These are phyloP conservation scores for Botrytis galanthina DNA, from an alignment of 2,329 filamentous ascomycete genomes.

Conservation along the genomic window DNA sequence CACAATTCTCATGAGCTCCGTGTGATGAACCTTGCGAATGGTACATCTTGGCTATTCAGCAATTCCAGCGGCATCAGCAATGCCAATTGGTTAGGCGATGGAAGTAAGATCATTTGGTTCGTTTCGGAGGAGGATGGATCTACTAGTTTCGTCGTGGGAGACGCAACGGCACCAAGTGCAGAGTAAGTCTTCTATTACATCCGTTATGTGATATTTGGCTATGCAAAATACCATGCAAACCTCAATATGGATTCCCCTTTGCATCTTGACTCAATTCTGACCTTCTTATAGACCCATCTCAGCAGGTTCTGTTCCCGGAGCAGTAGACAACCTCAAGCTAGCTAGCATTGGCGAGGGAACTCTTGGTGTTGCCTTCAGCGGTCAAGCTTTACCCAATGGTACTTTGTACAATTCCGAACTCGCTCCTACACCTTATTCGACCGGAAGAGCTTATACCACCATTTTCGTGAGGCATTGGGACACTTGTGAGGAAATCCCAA, in stretches of 20 bases:
- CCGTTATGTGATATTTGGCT: background rate
- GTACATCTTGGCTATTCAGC: constrained; percentile 27
- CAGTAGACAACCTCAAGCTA: constrained; percentile 31
- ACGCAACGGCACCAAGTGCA: constrained; percentile 28
- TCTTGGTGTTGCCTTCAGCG: constrained; percentile 27
- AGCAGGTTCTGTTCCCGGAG: constrained; percentile 30
- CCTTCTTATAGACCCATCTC: constrained; percentile 22
- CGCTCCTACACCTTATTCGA: constrained; percentile 24
- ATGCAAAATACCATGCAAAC: too few species aligned
- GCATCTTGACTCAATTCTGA: constrained; percentile 12
- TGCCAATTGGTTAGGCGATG: constrained; percentile 30
- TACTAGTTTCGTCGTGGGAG: constrained; percentile 31
- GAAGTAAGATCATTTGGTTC: constrained; percentile 30
- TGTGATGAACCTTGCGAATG: constrained; percentile 60
- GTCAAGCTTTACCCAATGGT: constrained; percentile 29
- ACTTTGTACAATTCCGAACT: constrained; percentile 30
- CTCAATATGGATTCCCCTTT: background rate
- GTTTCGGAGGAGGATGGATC: constrained; percentile 30
- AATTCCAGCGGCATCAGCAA: constrained; percentile 32
- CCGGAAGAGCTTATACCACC: constrained; percentile 28
- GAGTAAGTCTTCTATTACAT: constrained; percentile 24
- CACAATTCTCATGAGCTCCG: constrained; percentile 51
- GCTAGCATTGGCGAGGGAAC: constrained; percentile 24
- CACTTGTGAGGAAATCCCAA: constrained; percentile 25
- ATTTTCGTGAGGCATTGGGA: constrained; percentile 35